Evolutionary conservation across 805 yeast species (phyloP).

Genomic region (Pichia rugopelliculosa): DNA sequence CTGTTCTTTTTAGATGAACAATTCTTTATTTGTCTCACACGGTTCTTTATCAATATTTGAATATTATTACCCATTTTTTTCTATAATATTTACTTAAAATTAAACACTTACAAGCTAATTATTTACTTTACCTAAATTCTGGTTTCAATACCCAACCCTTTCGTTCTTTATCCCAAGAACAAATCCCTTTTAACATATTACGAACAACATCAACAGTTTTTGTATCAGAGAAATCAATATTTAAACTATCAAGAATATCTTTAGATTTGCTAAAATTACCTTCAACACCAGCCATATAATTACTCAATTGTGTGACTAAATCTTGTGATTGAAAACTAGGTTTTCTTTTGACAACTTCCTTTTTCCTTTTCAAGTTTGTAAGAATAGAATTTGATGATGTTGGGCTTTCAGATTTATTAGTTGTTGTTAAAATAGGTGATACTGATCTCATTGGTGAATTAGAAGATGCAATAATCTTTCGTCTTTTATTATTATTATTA

Average conservation of each 20-base stretch:
- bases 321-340: conserved; percentile 11
- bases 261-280: conserved; percentile 27
- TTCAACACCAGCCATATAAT: conserved; percentile 23
- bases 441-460: background rate
- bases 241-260: conserved; percentile 22
- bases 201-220: conserved; percentile 55
- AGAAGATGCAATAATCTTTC: background rate
- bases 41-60: background rate
- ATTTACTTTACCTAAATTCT: conserved; percentile 33
- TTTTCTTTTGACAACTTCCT: conserved; percentile 14
- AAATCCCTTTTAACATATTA: conserved; percentile 59
- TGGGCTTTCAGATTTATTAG: background rate
- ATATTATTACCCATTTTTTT: background rate
- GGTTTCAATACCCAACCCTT: conserved; percentile 62
- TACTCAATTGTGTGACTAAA: conserved; percentile 19
- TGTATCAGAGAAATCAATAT: conserved; percentile 35
- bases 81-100: background rate
- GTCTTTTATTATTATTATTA: background rate
- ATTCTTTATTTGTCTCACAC: background rate
- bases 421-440: no score
- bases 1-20: background rate
- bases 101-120: background rate
- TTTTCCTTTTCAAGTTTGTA: conserved; percentile 38
- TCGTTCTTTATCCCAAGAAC: conserved; percentile 52
- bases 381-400: conserved; percentile 44